These are phyloP conservation scores for Xylaria sp. DNA, from an alignment of 495 filamentous ascomycete species.

Conservation along the genomic window DNA sequence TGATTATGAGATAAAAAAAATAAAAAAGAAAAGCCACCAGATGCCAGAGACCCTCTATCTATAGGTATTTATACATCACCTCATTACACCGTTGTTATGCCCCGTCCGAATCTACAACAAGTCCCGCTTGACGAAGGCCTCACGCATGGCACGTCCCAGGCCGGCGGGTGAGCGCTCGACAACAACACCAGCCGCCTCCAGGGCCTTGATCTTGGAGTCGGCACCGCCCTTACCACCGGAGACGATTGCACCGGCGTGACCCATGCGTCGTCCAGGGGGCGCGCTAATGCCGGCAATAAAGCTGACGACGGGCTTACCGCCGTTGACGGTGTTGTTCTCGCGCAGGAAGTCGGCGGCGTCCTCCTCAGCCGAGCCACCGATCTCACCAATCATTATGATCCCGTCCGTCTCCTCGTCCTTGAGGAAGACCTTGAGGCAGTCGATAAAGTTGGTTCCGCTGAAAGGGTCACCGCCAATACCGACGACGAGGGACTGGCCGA, in stretches of 20 bases:
- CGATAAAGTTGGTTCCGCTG: constrained; percentile 99
- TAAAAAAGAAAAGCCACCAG: constrained; percentile 21
- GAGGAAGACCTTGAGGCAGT: constrained; percentile 96
- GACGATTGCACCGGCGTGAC: constrained; percentile 97
- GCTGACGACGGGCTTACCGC: constrained; percentile 87
- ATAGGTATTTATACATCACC: constrained; percentile 28
- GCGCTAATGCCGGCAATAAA: constrained; percentile 99
- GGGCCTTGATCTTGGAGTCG: constrained; percentile 94
- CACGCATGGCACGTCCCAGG: constrained; percentile 89
- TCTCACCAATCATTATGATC: constrained; percentile 99
- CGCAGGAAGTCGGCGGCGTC: constrained; percentile 96
- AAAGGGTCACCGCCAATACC: constrained; percentile 99
- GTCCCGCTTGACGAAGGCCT: constrained; percentile 95
- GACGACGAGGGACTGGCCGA: constrained; percentile 97
- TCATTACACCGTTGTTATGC: constrained; percentile 8
- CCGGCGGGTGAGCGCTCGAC: constrained; percentile 94
- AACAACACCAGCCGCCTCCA: constrained; percentile 91
- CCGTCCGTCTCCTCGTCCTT: constrained; percentile 96
- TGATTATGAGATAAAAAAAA: constrained; percentile 7
- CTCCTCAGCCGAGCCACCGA: constrained; percentile 96
- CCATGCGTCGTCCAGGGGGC: constrained; percentile 95
- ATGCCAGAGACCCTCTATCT: constrained; percentile 27
- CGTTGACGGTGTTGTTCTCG: constrained; percentile 83
- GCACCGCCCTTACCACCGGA: constrained; percentile 96
- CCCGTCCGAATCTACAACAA: constrained; percentile 69